phyloP scores from a whole-genome alignment of 129 eudicot species.

The Chrysanthemum seticuspe region DNA sequence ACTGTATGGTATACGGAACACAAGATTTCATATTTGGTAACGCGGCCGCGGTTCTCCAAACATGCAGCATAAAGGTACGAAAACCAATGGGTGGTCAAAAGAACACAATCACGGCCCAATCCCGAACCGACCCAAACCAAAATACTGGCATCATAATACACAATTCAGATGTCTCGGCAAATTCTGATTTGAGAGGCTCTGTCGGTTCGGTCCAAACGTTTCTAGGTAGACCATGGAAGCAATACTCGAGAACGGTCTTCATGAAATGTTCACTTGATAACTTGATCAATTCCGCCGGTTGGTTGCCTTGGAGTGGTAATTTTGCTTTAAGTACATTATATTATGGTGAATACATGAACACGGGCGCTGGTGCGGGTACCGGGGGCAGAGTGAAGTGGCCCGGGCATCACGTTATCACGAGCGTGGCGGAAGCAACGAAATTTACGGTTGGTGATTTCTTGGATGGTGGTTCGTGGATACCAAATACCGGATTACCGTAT shows the following conservation, averaged over 20 bases:
- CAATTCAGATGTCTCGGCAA: slow-evolving; percentile 35
- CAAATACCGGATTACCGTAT: slow-evolving; percentile 56
- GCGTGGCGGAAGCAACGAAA: slow-evolving; percentile 44
- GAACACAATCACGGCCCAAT: slow-evolving; percentile 65
- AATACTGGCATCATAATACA: slow-evolving; percentile 67
- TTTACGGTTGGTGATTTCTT: slow-evolving; percentile 62
- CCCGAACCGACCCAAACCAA: slow-evolving; percentile 51
- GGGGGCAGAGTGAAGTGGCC: slow-evolving; percentile 63
- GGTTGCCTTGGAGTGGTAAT: slow-evolving; percentile 59
- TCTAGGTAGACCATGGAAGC: slow-evolving; percentile 65
- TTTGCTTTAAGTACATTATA: slow-evolving; percentile 53
- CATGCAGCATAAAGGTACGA: slow-evolving; percentile 47
- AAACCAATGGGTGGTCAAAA: slow-evolving; percentile 43
- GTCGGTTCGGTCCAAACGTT: slow-evolving; percentile 36
- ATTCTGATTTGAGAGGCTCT: slow-evolving; percentile 33
- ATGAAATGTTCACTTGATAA: slow-evolving; percentile 46
- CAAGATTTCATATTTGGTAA: slow-evolving; percentile 61
- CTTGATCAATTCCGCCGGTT: slow-evolving; percentile 50
- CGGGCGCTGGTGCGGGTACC: slow-evolving; percentile 57
- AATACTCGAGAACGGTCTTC: slow-evolving; percentile 58
- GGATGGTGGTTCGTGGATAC: slow-evolving; percentile 67
- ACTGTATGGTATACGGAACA: slow-evolving; percentile 61
- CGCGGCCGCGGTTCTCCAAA: slow-evolving; percentile 46
- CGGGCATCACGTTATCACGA: slow-evolving; percentile 57
- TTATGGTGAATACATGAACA: slow-evolving; percentile 72